These are phyloP conservation scores for Arthrobotrys sinensis DNA, from an alignment of 2,329 filamentous ascomycete genomes.

Conservation along the genomic window DNA sequence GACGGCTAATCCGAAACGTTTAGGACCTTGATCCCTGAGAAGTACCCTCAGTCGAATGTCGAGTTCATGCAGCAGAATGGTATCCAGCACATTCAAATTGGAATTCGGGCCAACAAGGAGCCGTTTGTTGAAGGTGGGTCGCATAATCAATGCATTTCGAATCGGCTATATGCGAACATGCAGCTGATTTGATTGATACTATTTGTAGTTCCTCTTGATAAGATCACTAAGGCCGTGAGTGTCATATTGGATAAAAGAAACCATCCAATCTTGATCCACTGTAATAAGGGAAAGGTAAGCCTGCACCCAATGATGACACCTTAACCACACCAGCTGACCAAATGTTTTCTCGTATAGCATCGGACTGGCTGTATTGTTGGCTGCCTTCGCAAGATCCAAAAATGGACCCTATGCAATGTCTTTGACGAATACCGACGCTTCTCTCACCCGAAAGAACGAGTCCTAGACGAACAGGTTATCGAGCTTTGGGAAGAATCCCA, in stretches of 20 bases:
- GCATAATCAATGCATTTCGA: slow-evolving; percentile 14
- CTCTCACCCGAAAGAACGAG: slow-evolving; percentile 63
- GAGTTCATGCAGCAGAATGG: slow-evolving; percentile 77
- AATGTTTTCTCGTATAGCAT: slow-evolving; percentile 72
- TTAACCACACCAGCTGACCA: slow-evolving; percentile 25
- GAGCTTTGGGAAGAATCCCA: slow-evolving; percentile 62
- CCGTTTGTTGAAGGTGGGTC: slow-evolving; percentile 71
- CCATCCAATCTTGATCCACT: slow-evolving; percentile 88
- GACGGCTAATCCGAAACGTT: slow-evolving; percentile 17
- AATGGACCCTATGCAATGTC: slow-evolving; percentile 76
- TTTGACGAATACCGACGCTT: slow-evolving; percentile 76
- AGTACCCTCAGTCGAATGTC: slow-evolving; percentile 70
- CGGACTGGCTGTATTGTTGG: slow-evolving; percentile 91
- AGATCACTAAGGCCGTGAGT: slow-evolving; percentile 80
- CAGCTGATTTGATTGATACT: slow-evolving; percentile 51
- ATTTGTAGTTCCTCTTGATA: slow-evolving; percentile 71
- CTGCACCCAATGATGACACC: slow-evolving; percentile 25
- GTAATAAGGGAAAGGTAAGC: slow-evolving; percentile 86
- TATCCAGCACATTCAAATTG: slow-evolving; percentile 81
- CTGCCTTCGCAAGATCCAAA: slow-evolving; percentile 80
- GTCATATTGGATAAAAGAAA: slow-evolving; percentile 80
- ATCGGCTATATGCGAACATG: slow-evolving; percentile 40
- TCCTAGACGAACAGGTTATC: slow-evolving; percentile 64
- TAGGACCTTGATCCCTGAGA: slow-evolving; percentile 72
- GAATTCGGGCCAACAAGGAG: slow-evolving; percentile 91